A percentile compares a stretch with the other conserved stretches of the same genome.
phyloP scores from a whole-genome alignment of 768 basidiomycete genomes.

The Fomitopsis pulvina region DNA sequence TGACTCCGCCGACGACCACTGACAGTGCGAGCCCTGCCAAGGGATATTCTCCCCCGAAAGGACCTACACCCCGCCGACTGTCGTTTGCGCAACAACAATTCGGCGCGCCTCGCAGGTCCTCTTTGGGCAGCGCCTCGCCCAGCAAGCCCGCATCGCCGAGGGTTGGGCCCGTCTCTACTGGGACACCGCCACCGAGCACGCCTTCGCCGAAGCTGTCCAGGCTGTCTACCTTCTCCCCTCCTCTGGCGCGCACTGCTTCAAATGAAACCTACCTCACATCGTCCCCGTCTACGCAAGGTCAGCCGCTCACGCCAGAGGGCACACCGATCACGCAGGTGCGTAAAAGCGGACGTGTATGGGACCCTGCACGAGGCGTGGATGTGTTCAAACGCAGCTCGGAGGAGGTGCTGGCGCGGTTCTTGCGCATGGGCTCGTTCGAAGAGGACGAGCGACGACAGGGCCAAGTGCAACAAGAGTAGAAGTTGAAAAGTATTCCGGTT shows the following conservation, averaged over 20 bases:
- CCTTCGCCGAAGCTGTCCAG: conserved; percentile 19
- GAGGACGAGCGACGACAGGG: conserved; percentile 32
- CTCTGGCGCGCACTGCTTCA: conserved; percentile 32
- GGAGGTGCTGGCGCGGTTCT: conserved; percentile 77
- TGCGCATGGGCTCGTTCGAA: conserved; percentile 73
- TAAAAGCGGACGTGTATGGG: conserved; percentile 64
- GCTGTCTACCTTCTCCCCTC: conserved; percentile 18
- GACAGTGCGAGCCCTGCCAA: conserved; percentile 13
- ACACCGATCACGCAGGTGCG: conserved; percentile 23
- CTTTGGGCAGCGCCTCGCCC: conserved; percentile 9
- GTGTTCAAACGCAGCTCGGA: conserved; percentile 84
- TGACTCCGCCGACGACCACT: conserved; percentile 9
- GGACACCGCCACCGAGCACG: conserved; percentile 12
- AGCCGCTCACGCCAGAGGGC: conserved; percentile 32
- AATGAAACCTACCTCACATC: conserved; percentile 39
- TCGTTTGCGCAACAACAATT: conserved; percentile 7
- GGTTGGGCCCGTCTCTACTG: conserved; percentile 9
- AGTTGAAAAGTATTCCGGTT: background rate
- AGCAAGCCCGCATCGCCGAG: conserved; percentile 17
- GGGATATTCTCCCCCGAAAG: conserved; percentile 8
- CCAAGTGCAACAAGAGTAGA: conserved; percentile 4
- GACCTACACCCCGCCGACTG: conserved; percentile 6
- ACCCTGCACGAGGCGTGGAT: conserved; percentile 81
- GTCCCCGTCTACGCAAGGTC: conserved; percentile 49
- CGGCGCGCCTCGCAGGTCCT: conserved; percentile 2